phyloP scores from a whole-genome alignment of 768 basidiomycete genomes.

The Leccinum variicolor region DNA sequence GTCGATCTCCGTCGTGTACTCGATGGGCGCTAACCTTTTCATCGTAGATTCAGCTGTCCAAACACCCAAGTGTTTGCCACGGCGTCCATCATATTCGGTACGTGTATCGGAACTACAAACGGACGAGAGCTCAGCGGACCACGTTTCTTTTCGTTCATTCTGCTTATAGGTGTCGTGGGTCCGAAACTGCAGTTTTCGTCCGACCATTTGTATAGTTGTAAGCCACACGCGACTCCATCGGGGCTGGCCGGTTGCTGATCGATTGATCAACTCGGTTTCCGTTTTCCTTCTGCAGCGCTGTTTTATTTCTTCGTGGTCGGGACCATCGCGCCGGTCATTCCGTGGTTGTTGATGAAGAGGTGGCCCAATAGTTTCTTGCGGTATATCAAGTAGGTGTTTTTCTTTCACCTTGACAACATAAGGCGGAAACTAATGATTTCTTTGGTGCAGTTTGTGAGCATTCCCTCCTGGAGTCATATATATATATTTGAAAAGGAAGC shows the following conservation, averaged over 20 bases:
- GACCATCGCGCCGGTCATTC: constrained; percentile 57
- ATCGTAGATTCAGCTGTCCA: constrained; percentile 46
- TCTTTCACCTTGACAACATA: background rate
- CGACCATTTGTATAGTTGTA: constrained; percentile 47
- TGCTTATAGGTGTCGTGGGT: constrained; percentile 58
- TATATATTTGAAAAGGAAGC: too few species aligned
- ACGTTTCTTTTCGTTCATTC: background rate
- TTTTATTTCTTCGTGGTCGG: constrained; percentile 75
- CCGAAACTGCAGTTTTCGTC: constrained; percentile 55
- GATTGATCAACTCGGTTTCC: background rate
- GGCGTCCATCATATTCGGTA: constrained; percentile 52
- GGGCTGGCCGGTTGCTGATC: constrained; percentile 21
- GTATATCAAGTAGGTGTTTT: constrained; percentile 60
- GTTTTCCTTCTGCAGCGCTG: constrained; percentile 39
- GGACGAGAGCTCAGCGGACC: constrained; percentile 4
- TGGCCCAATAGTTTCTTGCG: constrained; percentile 62
- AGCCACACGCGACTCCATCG: background rate
- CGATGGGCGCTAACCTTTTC: background rate
- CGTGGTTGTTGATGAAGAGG: constrained; percentile 58
- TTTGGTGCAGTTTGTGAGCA: constrained; percentile 15
- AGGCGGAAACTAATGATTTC: background rate
- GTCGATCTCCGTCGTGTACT: background rate
- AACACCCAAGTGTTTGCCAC: constrained; percentile 51
- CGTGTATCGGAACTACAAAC: background rate
- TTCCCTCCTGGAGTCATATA: too few species aligned